Evolutionary conservation across 2,329 filamentous ascomycete genomes (phyloP), one percentile per base, ranked within the genome.

Genomic region (Penicillium corylophilum): DNA sequence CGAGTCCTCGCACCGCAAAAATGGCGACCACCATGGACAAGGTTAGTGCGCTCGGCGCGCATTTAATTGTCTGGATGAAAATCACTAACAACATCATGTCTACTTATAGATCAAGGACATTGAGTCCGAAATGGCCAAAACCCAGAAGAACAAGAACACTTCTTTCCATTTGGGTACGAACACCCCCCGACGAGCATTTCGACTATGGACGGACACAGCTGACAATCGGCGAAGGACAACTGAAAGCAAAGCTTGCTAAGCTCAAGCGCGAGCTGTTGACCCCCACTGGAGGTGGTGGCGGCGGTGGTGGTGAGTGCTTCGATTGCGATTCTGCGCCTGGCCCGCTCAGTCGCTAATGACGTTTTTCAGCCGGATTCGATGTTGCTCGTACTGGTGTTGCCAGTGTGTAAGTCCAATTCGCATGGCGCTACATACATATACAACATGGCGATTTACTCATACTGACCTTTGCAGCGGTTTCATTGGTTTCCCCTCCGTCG

Each of bases 11-110:
- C 54, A 50, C 57, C 65, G 71, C 71, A 79, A 88, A 74, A 68
- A 97, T 97, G 94, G 82, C 93, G 82, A 97, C 93, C 55, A 97
- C 93, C 38, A 91, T 96, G 72, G 93, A 97, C 68, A 97, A 97
- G 88, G 90, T 89, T 71, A 86, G 89, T 88, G 70, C 63, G 82
- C 67, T 49, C 47, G 40, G 39, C 39, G 39, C 39, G 23, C 29
- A 42, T 38, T 28, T 26, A 41, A 40, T 42, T 36, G 26, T 36
- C 53, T 12, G 23, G 20, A 39, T 39, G 26, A 53, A 48, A 51
- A 46, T 48, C 42, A 26, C 44, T 60, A 69, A 75, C 78, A 47
- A 52, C 44, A 56, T 20, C 43, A 48, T 64, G 63, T 57, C 59
- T 50, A 54, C 57, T 39, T 64, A 71, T 68, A 94, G 89, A 96